Evolutionary conservation across 1,139 yeast species (phyloP), one percentile per base, ranked within the genome.

Genomic region (Barnettozyma hawaiiensis): DNA sequence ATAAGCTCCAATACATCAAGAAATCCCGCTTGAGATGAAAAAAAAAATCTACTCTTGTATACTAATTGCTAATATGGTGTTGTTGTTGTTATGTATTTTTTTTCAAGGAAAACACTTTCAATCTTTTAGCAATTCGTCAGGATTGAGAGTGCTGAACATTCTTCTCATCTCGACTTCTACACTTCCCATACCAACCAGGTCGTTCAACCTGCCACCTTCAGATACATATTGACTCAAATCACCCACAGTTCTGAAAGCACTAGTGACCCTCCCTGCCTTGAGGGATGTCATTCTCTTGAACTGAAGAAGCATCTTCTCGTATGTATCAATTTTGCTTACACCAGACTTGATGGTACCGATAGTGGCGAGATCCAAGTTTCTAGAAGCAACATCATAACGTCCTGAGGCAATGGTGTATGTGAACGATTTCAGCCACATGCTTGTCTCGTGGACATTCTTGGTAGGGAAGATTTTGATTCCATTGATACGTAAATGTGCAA

Each of bases 281-380:
- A 60, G 42, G 20, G 63, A 71, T 2, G 85, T 78, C 70, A 81
- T 71, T 48, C 70, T 64, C 43, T 75, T 76, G 49, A 82, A 70
- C 47, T 79, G 81, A 39, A 71, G 69, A 24, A 81, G 51, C 40
- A 77, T 67, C 49, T 73, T 73, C 5, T 70, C 51, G 50, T 70
- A 72, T 0, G 80, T 71, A 33, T 74, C 72, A 33, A 62, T 62
- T 4, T 64, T 51, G 51, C 71, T 74, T 6, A 64, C 60, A 0
- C 85, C 85, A 5, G 83, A 76, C 55, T 67, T 73, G 11, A 78
- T 75, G 6, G 65, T 64, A 1, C 79, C 76, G 10, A 81, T 59
- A 49, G 75, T 77, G 1, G 83, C 71, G 45, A 76, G 66, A 22
- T 71, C 70, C 44, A 69, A 66, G 54, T 77, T 74, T 49, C 85